These are phyloP conservation scores for Xylaria polymorpha DNA, from an alignment of 2,329 filamentous ascomycete species.

Conservation along the genomic window DNA sequence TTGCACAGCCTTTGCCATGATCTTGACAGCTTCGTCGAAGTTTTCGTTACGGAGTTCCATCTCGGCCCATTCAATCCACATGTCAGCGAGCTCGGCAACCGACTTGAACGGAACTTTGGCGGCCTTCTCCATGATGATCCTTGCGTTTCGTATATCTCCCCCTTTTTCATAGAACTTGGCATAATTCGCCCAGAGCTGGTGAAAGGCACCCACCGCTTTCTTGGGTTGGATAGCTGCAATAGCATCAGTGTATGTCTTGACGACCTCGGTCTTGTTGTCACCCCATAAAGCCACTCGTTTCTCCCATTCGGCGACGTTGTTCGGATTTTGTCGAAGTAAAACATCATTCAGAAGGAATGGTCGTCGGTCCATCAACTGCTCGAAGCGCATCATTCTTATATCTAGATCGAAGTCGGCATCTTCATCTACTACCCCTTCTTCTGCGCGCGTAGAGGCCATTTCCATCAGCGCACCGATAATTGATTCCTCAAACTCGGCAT, in stretches of 20 bases:
- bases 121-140: conserved; percentile 96
- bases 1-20: conserved; percentile 97
- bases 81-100: conserved; percentile 94
- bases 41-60: conserved; percentile 97
- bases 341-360: conserved; percentile 98
- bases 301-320: conserved; percentile 97
- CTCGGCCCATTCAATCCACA: conserved; percentile 99
- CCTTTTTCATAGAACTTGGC: conserved; percentile 96
- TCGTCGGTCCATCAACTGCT: conserved; percentile 95
- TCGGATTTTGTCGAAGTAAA: conserved; percentile 91
- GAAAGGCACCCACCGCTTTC: conserved; percentile 91
- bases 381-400: conserved; percentile 96
- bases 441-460: conserved; percentile 80
- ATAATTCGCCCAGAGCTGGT: conserved; percentile 96
- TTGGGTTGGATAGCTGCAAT: conserved; percentile 94
- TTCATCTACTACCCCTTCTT: conserved; percentile 80
- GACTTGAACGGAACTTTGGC: conserved; percentile 98
- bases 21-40: conserved; percentile 91
- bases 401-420: conserved; percentile 94
- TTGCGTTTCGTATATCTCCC: conserved; percentile 83
- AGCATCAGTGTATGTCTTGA: conserved; percentile 93
- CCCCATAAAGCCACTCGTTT: conserved; percentile 97
- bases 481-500: conserved; percentile 96
- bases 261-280: conserved; percentile 89
- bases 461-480: conserved; percentile 94